Conservation (phyloP, 176 grass and related monocot species). For the Raddia distichophylla region DNA sequence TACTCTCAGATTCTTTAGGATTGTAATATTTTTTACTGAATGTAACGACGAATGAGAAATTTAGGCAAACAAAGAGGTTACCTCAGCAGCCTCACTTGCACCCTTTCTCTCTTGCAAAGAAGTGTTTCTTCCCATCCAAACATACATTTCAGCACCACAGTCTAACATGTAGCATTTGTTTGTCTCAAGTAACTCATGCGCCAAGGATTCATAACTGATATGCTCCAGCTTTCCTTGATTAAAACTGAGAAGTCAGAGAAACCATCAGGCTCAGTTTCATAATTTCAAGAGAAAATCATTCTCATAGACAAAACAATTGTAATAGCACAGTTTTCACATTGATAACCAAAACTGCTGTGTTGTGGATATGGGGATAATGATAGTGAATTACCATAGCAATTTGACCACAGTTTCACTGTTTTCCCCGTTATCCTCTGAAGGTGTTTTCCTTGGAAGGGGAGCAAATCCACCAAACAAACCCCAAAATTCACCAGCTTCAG, state of each 20-base stretch:
- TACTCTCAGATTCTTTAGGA: not conserved
- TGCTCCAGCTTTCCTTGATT: slow-evolving; percentile 63
- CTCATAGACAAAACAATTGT: slow-evolving; percentile 21
- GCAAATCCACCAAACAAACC: slow-evolving; percentile 96
- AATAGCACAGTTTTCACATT: slow-evolving; percentile 28
- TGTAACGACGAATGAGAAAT: slow-evolving; percentile 15
- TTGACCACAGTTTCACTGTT: slow-evolving; percentile 47
- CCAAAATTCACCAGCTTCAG: slow-evolving; percentile 97
- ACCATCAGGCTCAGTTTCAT: slow-evolving; percentile 31
- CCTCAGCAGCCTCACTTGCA: slow-evolving; percentile 84
- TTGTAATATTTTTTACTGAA: not conserved
- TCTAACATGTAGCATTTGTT: slow-evolving; percentile 92
- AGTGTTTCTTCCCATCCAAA: slow-evolving; percentile 92
- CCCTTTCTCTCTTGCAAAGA: slow-evolving; percentile 85
- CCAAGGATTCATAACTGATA: slow-evolving; percentile 60
- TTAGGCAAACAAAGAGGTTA: slow-evolving; percentile 40
- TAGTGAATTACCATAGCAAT: slow-evolving; percentile 67
- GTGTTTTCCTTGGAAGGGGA: slow-evolving; percentile 79
- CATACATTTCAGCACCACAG: slow-evolving; percentile 71
- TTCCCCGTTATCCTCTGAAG: slow-evolving; percentile 52
- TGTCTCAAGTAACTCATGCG: slow-evolving; percentile 71
- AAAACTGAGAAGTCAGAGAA: slow-evolving; percentile 55
- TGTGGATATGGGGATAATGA: slow-evolving; percentile 8
- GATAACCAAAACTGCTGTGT: not conserved
- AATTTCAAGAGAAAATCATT: slow-evolving; percentile 37